Conservation (phyloP, 129 eudicot genomes). For the Lactuca sativa region DNA sequence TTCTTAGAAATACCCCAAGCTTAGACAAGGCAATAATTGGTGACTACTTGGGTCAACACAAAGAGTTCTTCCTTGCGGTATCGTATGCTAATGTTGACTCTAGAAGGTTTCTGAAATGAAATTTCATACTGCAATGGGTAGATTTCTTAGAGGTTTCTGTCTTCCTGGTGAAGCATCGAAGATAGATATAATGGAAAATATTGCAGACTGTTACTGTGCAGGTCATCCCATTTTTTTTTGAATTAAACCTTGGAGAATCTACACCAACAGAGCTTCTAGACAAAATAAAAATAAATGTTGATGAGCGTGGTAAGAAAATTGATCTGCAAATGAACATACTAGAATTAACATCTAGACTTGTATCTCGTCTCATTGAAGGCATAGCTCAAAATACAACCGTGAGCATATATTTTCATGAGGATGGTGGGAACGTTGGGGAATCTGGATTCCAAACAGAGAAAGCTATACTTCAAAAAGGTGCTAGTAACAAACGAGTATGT, state of each 20-base stretch:
- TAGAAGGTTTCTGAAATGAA: conserved; percentile 83
- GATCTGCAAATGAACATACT: too few relatives aligned
- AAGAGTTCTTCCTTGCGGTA: conserved; percentile 92
- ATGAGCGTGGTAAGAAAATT: conserved; percentile 4
- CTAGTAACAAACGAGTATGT: too few relatives aligned
- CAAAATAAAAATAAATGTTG: conserved; percentile 92
- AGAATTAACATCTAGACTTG: too few relatives aligned
- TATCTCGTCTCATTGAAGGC: too few relatives aligned
- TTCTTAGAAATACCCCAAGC: conserved; percentile 72
- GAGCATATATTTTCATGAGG: too few relatives aligned
- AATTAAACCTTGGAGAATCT: conserved; percentile 82
- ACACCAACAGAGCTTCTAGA: conserved; percentile 79
- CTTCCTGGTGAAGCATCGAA: too few relatives aligned
- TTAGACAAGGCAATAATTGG: conserved; percentile 94
- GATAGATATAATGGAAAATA: conserved; percentile 98
- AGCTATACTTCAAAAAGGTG: too few relatives aligned
- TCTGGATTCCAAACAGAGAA: too few relatives aligned
- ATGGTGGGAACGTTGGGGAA: too few relatives aligned
- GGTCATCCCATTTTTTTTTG: conserved; percentile 87
- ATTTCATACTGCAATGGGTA: conserved; percentile 81
- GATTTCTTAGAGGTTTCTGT: conserved; percentile 86
- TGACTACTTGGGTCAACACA: conserved; percentile 95
- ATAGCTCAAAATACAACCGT: too few relatives aligned
- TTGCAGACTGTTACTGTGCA: conserved; percentile 99
- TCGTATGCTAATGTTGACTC: conserved; percentile 98